phyloP scores from a whole-genome alignment of 1,284 basidiomycete species.

The Sporisorium exsertum region DNA sequence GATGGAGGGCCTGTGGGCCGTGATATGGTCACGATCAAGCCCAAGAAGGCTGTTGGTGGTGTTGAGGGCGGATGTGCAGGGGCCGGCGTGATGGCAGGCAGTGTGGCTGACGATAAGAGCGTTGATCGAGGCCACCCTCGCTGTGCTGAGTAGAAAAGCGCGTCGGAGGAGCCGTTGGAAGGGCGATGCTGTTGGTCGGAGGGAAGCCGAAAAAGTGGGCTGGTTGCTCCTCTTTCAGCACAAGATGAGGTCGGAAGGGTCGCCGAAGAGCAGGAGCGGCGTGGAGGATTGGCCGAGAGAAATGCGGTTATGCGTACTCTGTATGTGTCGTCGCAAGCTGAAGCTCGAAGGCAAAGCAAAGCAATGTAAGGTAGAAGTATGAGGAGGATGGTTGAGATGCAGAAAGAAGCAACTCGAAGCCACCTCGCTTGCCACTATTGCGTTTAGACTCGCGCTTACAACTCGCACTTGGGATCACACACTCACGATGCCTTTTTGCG shows the following conservation, averaged over 20 bases:
- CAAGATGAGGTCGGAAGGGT: background rate
- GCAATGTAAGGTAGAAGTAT: background rate
- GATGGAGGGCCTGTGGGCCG: conserved; percentile 41
- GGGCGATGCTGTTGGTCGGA: background rate
- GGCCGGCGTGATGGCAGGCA: conserved; percentile 33
- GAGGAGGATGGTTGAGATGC: background rate
- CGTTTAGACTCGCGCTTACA: background rate
- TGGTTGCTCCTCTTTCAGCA: no score
- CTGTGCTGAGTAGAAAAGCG: background rate
- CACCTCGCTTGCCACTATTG: background rate
- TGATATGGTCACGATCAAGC: conserved; percentile 20
- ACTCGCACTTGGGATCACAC: background rate
- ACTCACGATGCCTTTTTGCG: no score
- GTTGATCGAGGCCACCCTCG: background rate
- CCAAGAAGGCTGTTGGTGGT: conserved; percentile 6
- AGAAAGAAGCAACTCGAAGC: background rate
- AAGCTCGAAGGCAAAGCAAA: background rate
- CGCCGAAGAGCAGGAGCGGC: background rate
- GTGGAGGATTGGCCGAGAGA: background rate
- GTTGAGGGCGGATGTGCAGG: background rate
- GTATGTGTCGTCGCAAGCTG: background rate
- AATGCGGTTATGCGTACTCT: background rate
- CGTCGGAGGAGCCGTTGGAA: background rate
- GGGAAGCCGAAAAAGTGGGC: background rate
- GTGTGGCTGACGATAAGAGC: background rate